Percentiles rank a stretch among this genome's conserved stretches.
phyloP scores from a whole-genome alignment of 495 filamentous ascomycete genomes.

The Trichoderma reesei region DNA sequence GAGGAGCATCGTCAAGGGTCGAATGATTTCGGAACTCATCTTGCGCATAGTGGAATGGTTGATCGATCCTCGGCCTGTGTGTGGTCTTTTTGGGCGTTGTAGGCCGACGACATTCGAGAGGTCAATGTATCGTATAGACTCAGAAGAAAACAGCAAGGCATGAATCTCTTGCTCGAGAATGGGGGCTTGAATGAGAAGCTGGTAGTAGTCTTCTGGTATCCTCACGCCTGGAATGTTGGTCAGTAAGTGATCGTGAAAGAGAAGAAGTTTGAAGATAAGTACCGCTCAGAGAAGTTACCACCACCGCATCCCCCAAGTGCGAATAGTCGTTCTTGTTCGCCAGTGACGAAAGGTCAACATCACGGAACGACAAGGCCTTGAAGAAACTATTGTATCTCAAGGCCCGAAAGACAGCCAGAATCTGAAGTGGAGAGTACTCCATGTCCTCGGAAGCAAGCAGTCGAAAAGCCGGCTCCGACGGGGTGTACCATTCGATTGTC shows the following conservation, averaged over 20 bases:
- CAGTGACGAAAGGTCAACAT: slow-evolving; percentile 47
- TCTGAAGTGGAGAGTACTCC: slow-evolving; percentile 60
- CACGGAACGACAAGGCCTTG: slow-evolving; percentile 70
- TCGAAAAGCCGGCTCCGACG: slow-evolving; percentile 74
- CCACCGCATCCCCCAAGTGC: slow-evolving; percentile 16
- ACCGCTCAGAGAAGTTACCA: slow-evolving; percentile 24
- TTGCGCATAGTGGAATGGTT: not conserved
- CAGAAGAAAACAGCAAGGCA: slow-evolving; percentile 35
- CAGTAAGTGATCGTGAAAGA: not conserved
- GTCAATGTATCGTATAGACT: slow-evolving; percentile 35
- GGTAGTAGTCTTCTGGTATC: slow-evolving; percentile 24
- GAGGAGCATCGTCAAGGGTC: slow-evolving; percentile 70
- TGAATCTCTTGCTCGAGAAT: slow-evolving; percentile 39
- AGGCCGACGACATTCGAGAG: slow-evolving; percentile 25
- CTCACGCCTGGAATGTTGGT: slow-evolving; percentile 19
- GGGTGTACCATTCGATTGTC: slow-evolving; percentile 62
- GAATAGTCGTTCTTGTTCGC: slow-evolving; percentile 8
- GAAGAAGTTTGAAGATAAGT: not conserved
- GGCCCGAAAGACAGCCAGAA: slow-evolving; percentile 77
- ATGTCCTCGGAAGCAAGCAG: slow-evolving; percentile 58
- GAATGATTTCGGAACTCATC: slow-evolving; percentile 56
- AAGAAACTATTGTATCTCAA: slow-evolving; percentile 91
- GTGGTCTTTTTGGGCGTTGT: not conserved
- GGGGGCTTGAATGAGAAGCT: slow-evolving; percentile 27
- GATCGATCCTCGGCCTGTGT: not conserved